Evolutionary conservation across 345 rosid species (phyloP), one percentile per base, ranked within the genome.

Genomic region (Erucastrum elatum): DNA sequence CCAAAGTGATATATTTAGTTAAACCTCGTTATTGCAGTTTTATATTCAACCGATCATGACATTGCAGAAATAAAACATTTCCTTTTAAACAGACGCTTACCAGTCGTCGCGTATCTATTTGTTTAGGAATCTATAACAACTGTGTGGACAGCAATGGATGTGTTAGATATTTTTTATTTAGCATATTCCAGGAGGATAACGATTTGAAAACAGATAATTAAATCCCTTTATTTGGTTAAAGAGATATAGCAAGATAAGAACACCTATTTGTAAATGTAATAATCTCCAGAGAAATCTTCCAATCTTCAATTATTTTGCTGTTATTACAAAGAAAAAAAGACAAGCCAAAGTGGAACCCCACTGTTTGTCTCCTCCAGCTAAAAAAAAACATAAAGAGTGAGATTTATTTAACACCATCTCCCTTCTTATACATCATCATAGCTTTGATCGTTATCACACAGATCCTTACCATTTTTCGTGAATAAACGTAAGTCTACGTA

Each of bases 311-410:
- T 44, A 11, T 44, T 44, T 44, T 44, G 51, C n/a, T 44, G 53
- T 46, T 46, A 46, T 13, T 41, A 41, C 49, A 41, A 46, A 63
- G 35, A 60, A 77, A 64, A 55, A 77, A 79, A 39, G 78, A 79
- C 70, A 79, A 69, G 55, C 61, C 53, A 63, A 64, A 64, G 83
- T 70, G 83, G 79, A 75, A 75, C 79, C 72, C 83, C 76, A 80
- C 79, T 69, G 70, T 49, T 5, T 49, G 56, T 68, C 78, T 80
- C n/a, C 49, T 66, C 51, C 72, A 55, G 51, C 67, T 3, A 46
- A 13, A 12, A 13, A 46, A 27, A 56, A 71, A 51, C 7, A 59
- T 10, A 17, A 17, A 71, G 60, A 60, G 56, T 15, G 5, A 27
- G 8, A 26, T 71, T 71, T 58, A 26, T 71, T 71, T 58, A 27